Evolutionary conservation across 2,329 filamentous ascomycete species (phyloP).

Genomic region (Chalara sp.): DNA sequence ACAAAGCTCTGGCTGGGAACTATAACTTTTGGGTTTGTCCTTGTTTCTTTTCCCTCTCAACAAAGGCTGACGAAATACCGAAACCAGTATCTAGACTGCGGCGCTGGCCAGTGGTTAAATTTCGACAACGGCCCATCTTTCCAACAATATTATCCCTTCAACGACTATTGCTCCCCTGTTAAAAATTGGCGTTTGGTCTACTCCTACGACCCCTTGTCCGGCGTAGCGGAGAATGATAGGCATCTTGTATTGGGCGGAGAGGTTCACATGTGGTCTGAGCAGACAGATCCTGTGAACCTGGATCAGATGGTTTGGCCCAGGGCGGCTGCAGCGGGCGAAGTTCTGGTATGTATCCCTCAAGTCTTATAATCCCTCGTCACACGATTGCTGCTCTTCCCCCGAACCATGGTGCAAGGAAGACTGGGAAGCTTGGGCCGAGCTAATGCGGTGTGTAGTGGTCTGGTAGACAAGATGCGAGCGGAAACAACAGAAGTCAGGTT

Average conservation of each 20-base stretch:
- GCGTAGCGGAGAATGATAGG: conserved; percentile 53
- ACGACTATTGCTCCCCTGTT: conserved; percentile 72
- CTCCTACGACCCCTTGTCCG: conserved; percentile 65
- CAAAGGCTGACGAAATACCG: conserved; percentile 9
- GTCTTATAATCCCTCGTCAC: too few relatives aligned
- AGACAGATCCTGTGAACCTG: conserved; percentile 69
- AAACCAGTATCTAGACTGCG: conserved; percentile 71
- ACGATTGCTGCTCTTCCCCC: too few relatives aligned
- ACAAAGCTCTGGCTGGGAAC: conserved; percentile 68
- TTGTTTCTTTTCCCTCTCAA: background rate
- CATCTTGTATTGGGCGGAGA: conserved; percentile 75
- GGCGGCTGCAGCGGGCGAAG: conserved; percentile 65
- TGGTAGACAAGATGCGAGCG: conserved; percentile 57
- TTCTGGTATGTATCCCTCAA: conserved; percentile 26
- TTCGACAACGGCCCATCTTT: conserved; percentile 51
- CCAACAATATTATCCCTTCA: conserved; percentile 57
- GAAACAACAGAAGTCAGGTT: conserved; percentile 64
- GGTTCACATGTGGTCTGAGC: conserved; percentile 74
- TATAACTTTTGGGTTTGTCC: conserved; percentile 66
- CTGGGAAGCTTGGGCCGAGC: too few relatives aligned
- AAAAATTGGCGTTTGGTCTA: conserved; percentile 82
- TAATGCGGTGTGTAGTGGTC: conserved; percentile 53
- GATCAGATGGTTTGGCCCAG: conserved; percentile 76
- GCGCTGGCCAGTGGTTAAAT: conserved; percentile 72
- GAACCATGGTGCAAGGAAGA: too few relatives aligned